Percentiles rank a stretch among this genome's conserved stretches.
Evolutionary conservation across 805 yeast species (phyloP).

Genomic region (Isabelozyma gotoi): DNA sequence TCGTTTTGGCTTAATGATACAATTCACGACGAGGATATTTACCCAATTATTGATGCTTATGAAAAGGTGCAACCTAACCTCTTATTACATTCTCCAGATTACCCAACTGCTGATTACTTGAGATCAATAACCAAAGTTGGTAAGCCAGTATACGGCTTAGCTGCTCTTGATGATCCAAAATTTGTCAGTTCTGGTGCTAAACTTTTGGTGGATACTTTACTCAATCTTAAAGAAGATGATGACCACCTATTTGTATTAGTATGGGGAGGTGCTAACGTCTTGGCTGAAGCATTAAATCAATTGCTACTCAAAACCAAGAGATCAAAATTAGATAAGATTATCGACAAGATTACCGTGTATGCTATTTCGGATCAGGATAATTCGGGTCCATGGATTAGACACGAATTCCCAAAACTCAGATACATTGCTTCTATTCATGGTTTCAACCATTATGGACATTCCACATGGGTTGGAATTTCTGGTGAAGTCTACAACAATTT

Average conservation of each 20-base stretch:
- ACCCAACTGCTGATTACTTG: slow-evolving; percentile 23
- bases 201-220: slow-evolving; percentile 19
- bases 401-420: slow-evolving; percentile 18
- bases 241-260: slow-evolving; percentile 15
- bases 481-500: slow-evolving; percentile 19
- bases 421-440: slow-evolving; percentile 25
- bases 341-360: slow-evolving; percentile 18
- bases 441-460: slow-evolving; percentile 22
- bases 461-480: slow-evolving; percentile 30
- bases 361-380: slow-evolving; percentile 32
- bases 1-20: slow-evolving; percentile 29
- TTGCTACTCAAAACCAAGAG: slow-evolving; percentile 13
- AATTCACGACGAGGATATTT: slow-evolving; percentile 25
- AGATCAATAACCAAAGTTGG: slow-evolving; percentile 21
- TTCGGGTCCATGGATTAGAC: slow-evolving; percentile 30
- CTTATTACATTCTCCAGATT: slow-evolving; percentile 19
- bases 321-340: slow-evolving; percentile 11
- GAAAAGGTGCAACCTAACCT: slow-evolving; percentile 20
- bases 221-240: slow-evolving; percentile 11
- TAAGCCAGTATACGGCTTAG: slow-evolving; percentile 21
- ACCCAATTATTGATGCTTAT: slow-evolving; percentile 29
- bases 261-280: slow-evolving; percentile 30
- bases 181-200: slow-evolving; percentile 21
- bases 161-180: slow-evolving; percentile 10
- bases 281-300: slow-evolving; percentile 29